Evolutionary conservation across 371 early-diverging fungal genomes (phyloP).

Genomic region (Apophysomyces trapeziformis): DNA sequence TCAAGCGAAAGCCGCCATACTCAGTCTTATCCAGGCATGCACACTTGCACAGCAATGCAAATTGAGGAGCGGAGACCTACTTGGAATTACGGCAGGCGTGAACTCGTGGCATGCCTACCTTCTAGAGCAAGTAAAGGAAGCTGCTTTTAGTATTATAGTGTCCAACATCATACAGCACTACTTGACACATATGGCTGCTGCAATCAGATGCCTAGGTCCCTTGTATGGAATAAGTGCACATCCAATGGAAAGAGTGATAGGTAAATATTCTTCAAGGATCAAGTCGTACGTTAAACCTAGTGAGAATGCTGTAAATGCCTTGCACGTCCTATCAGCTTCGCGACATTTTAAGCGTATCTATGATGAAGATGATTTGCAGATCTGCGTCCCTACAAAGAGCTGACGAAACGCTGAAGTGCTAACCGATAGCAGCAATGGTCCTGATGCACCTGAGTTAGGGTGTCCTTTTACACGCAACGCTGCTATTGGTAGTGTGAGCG

Average conservation of each 20-base stretch:
- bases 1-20: background rate
- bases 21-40: background rate
- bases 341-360: background rate
- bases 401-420: background rate
- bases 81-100: background rate
- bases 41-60: background rate
- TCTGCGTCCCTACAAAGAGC: background rate
- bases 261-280: background rate
- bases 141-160: background rate
- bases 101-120: background rate
- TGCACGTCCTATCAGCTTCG: background rate
- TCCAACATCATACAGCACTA: background rate
- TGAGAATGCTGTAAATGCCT: background rate
- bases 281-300: background rate
- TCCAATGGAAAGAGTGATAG: background rate
- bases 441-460: background rate
- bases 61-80: background rate
- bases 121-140: background rate
- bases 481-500: background rate
- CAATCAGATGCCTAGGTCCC: background rate
- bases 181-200: background rate
- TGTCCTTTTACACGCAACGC: background rate
- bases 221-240: background rate
- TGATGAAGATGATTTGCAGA: background rate
- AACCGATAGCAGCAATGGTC: background rate